Evolutionary conservation across 768 basidiomycete species (phyloP), one percentile per base, ranked within the genome.

Genomic region (Udeniomyces megalosporus): DNA sequence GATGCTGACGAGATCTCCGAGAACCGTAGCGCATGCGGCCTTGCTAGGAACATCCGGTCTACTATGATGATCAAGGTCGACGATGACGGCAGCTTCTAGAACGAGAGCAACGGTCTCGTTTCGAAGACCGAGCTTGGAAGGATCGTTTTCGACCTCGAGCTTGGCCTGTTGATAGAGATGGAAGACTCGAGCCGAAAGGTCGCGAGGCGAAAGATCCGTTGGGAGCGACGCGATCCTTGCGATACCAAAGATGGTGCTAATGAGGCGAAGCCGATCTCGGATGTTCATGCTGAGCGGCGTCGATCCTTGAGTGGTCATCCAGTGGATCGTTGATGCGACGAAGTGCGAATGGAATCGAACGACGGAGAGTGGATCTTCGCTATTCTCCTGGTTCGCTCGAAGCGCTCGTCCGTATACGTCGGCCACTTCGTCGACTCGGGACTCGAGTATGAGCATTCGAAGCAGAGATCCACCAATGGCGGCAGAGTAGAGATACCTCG

Each of bases 401-500:
- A 63, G 49, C n/a, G 62, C 20, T 11, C 62, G 62, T 29, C 22
- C 10, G 56, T 63, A 63, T 11, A 58, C 62, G 31, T 63, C 62
- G 38, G 46, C 35, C 11, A 63, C 31, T 17, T 45, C 62, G 15
- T 46, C 50, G 35, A 29, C 31, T 22, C 57, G 48, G 44, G 34
- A 35, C 49, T 58, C 34, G 28, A 57, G 24, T 48, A 63, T 55
- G 29, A 61, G 52, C 34, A 63, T 32, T 11, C 49, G 48, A 29
- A 63, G 48, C 15, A 63, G 50, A 8, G 56, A 31, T 22, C 32
- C 52, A 7, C 55, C 60, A 49, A 70, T 62, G 8, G 48, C n/a
- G 11, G 55, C 15, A 15, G 67, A 67, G 62, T 65, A 67, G 52
- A 68, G 31, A 61, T 68, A 65, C 38, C 63, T 62, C 11, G 62